Base-by-base conservation (phyloP, 768 basidiomycete species). In the Boletus tomentosulus region DNA sequence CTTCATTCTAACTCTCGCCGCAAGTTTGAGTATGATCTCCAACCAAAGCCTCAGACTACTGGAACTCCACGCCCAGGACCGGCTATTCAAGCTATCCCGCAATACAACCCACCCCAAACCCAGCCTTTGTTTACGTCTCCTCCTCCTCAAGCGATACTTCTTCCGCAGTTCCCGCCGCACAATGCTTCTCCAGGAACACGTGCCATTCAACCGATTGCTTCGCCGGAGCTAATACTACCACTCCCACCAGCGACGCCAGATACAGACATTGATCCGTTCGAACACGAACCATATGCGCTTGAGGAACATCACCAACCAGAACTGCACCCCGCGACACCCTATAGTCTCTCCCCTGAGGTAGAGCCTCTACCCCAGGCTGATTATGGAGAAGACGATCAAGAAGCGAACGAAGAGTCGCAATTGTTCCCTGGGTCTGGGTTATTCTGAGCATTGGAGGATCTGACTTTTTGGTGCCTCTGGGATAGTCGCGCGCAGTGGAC, bases 341-440 rank as follows among this genome's bases (percentile, higher is more conserved):
- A 61, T 47, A 67, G 58, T 19, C 57, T 69, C n/a, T 71, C 68
- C 4, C 51, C 68, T 37, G 61, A 63, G 4, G 57, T 54, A 16
- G 57, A 57, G 41, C 19, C 54, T 22, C 38, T 12, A 4, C 22
- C 22, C 4, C 50, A 53, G 0, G 19, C n/a, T 39, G 66, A 64
- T 34, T 49, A 58, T 19, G 62, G 62, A 13, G 66, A 63, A 13
- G 61, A 57, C 6, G 61, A 63, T 27, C 55, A 57, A 27, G 62
- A 64, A 38, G 60, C 48, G 13, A 62, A 53, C 38, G 74, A 71
- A 54, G 69, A 66, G 41, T 73, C 71, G 13, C 75, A 66, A 56
- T 41, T 77, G 50, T 74, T 76, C 67, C 75, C 75, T 24, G 75
- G 75, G 28, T 76, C 75, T 25, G 76, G 73, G 39, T 50, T 76